Evolutionary conservation across 139 green algal genomes (phyloP), one percentile per base, ranked within the genome.

Genomic region (Pseudopediastrum boryanum): DNA sequence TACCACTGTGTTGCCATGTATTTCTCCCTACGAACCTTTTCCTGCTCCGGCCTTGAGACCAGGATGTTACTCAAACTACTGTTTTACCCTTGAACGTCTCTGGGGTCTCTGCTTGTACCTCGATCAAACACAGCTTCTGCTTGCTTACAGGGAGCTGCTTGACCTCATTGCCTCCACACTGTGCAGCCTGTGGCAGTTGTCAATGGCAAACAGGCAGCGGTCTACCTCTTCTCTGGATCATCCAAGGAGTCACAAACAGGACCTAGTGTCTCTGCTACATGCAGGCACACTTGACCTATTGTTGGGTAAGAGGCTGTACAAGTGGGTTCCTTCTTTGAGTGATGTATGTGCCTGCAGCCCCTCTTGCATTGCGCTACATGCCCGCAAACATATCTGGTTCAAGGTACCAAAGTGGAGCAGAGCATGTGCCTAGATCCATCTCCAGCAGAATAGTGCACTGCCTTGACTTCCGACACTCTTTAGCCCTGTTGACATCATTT

Each of bases 241-340:
- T n/a, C n/a, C n/a, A n/a, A n/a, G n/a, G n/a, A n/a, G n/a, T n/a
- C 42, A 74, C 21, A 12, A 66, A 33, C 44, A 36, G 16, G 8
- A 63, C 19, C 62, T 81, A 48, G 46, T 81, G 74, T 31, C 44
- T 13, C 46, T 74, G 74, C 41, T 81, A 35, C 74, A 81, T 54
- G 74, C 74, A 21, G 65, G 74, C 74, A 71, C 63, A 13, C 62
- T 81, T 6, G 74, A 81, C 62, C 31, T 81, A n/a, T 27, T 65
- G 42, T 36, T 81, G 42, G 74, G 74, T 81, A 42, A 71, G 72
- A 50, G 56, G 25, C 35, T 42, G 61, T 43, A 13, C 31, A 70
- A 12, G 31, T 23, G 10, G 31, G 13, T 25, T 12, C 33, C 58
- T 39, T 13, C 19, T 67, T 67, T 13, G 16, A 36, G 58, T 39